A percentile compares a stretch with the other conserved stretches of the same genome.
These are phyloP conservation scores for Mallotus japonicus DNA, from an alignment of 441 rosid species.

Conservation along the genomic window DNA sequence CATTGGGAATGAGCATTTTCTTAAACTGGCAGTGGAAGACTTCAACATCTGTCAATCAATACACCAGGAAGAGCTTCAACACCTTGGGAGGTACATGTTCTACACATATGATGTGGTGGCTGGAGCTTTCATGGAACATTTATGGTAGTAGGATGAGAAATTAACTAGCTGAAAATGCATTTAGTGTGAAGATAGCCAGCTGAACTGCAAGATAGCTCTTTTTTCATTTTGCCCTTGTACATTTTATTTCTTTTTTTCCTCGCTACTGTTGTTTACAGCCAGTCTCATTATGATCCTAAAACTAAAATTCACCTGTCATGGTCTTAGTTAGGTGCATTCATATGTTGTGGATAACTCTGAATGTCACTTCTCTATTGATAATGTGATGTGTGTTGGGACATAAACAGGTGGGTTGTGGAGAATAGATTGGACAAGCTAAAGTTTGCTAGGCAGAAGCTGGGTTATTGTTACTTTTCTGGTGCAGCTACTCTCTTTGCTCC, in stretches of 20 bases:
- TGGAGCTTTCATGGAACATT: neutral
- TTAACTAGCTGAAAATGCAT: neutral
- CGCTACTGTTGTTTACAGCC: neutral
- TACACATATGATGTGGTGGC: neutral
- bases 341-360: neutral
- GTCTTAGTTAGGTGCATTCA: neutral
- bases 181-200: neutral
- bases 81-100: constrained; percentile 55
- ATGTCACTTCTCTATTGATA: neutral
- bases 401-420: constrained; percentile 67
- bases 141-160: neutral
- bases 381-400: neutral
- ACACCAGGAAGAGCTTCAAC: constrained; percentile 58
- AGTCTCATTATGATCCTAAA: neutral
- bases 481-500: constrained; percentile 67
- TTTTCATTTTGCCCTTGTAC: no score
- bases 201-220: neutral
- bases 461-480: constrained; percentile 74
- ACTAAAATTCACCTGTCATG: neutral
- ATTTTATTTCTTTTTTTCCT: no score
- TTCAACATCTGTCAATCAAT: constrained; percentile 67
- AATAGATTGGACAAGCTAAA: constrained; percentile 61
- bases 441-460: constrained; percentile 77
- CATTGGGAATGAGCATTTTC: constrained; percentile 42
- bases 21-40: constrained; percentile 67